Evolutionary conservation across 1,284 basidiomycete species (phyloP).

Genomic region (Wallemia hederae): DNA sequence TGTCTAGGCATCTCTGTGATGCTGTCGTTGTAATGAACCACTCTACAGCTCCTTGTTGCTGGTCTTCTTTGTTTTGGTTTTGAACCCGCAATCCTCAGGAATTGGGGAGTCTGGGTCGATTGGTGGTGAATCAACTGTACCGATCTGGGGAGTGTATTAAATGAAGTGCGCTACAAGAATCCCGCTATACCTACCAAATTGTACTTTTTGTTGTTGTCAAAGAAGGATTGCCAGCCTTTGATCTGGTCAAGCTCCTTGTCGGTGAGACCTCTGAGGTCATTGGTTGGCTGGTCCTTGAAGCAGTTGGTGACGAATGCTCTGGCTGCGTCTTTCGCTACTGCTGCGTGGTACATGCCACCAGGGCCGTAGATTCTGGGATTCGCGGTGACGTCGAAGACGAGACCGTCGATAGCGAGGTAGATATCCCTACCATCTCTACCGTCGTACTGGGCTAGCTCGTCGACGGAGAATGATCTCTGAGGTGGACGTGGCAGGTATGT

Average conservation of each 20-base stretch:
- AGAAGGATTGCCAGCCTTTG: slow-evolving; percentile 66
- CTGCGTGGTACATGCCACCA: slow-evolving; percentile 53
- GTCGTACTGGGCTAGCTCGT: slow-evolving; percentile 37
- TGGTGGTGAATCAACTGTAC: background rate
- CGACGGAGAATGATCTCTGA: slow-evolving; percentile 42
- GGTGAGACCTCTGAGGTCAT: slow-evolving; percentile 54
- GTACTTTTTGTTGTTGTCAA: slow-evolving; percentile 46
- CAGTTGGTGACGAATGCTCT: slow-evolving; percentile 76
- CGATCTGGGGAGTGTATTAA: background rate
- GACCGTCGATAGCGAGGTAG: slow-evolving; percentile 68
- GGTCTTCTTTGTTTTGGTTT: background rate
- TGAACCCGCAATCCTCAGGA: background rate
- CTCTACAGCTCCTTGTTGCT: background rate
- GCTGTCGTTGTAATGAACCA: background rate
- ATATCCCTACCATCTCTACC: slow-evolving; percentile 43
- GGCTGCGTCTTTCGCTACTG: slow-evolving; percentile 66
- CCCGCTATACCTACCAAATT: background rate
- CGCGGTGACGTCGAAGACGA: slow-evolving; percentile 65
- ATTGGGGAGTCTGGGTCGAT: background rate
- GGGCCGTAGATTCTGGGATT: slow-evolving; percentile 57
- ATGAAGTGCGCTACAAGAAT: too few species aligned
- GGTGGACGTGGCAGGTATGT: slow-evolving; percentile 30
- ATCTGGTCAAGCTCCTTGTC: slow-evolving; percentile 43
- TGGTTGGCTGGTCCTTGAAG: slow-evolving; percentile 56
- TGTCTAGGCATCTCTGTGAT: too few species aligned